Evolutionary conservation across 2,329 filamentous ascomycete species (phyloP).

Genomic region (Penicillium hordei): DNA sequence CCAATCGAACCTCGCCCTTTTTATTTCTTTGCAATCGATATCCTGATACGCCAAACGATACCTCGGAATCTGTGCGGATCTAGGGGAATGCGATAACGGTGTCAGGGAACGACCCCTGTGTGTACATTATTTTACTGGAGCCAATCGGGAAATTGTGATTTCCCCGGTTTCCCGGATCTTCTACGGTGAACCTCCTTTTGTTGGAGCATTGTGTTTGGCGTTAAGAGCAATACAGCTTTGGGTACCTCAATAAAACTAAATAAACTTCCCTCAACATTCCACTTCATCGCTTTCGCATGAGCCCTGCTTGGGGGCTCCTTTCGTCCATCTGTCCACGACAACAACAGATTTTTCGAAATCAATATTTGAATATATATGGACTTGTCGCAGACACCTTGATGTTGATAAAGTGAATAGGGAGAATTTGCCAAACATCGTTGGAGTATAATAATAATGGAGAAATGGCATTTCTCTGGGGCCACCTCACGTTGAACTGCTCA

Average conservation of each 20-base stretch:
- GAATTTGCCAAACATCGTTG: neutral
- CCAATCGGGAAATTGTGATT: conserved; percentile 3
- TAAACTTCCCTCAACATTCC: conserved; percentile 10
- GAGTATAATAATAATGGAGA: neutral
- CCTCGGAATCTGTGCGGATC: neutral
- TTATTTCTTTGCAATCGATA: neutral
- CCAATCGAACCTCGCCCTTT: neutral
- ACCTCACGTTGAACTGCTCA: neutral
- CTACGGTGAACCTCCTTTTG: conserved; percentile 16
- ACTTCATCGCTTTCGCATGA: neutral
- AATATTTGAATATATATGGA: neutral
- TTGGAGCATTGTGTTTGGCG: conserved; percentile 30
- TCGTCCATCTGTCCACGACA: neutral
- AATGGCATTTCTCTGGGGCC: neutral
- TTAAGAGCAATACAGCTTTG: conserved; percentile 26
- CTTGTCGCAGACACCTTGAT: neutral
- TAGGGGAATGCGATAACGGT: conserved; percentile 8
- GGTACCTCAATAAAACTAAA: conserved; percentile 25
- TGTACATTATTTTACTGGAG: conserved; percentile 29
- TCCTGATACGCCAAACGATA: neutral
- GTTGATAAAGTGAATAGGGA: neutral
- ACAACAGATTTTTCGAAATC: neutral
- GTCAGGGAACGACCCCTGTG: conserved; percentile 9
- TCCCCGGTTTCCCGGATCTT: conserved; percentile 11
- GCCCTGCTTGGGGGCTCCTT: neutral